Evolutionary conservation across 1,284 basidiomycete genomes (phyloP), one percentile per base, ranked within the genome.

Genomic region (Microbotryomycetes sp.): DNA sequence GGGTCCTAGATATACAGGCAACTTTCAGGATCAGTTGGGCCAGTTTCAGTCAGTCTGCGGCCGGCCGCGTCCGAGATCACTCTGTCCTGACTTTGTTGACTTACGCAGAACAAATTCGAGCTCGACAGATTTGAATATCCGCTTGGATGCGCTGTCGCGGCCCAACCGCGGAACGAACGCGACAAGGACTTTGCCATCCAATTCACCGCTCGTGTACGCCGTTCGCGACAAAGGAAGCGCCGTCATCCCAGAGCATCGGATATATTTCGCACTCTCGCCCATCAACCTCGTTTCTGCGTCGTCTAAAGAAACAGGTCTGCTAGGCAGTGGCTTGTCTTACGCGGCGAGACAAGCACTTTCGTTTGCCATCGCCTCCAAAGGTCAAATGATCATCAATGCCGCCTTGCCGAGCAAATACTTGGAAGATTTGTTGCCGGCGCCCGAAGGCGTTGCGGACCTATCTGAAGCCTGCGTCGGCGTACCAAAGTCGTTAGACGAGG

Each of bases 11-110:
- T 89, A 90, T 64, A 78, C 77, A 2, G 84, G 82, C 28, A 83
- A 82, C 35, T 87, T 88, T 72, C 87, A 88, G 81, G 76, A 83
- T 68, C 71, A 76, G 3, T 78, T 89, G 27, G 78, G 83, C 61
- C 83, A 81, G 47, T 88, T 88, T 72, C 76, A 89, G 52, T 89
- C 86, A 0, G 89, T 88, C 72, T 85, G 87, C n/a, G n/a, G n/a
- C n/a, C n/a, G n/a, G n/a, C n/a, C n/a, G 65, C 85, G 85, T 0
- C 82, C 85, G 3, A 87, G 87, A 0, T 86, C 87, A 0, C 77
- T 88, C 45, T 87, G 85, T 52, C 27, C 4, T 3, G 11, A 16
- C 9, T 5, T 26, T 2, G 31, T 28, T 45, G 0, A 51, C 30
- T 24, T 23, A n/a, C 26, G 18, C 46, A 59, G 58, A 24, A 61